phyloP scores from a whole-genome alignment of 2,329 filamentous ascomycete genomes.

The Aspergillus chevalieri region DNA sequence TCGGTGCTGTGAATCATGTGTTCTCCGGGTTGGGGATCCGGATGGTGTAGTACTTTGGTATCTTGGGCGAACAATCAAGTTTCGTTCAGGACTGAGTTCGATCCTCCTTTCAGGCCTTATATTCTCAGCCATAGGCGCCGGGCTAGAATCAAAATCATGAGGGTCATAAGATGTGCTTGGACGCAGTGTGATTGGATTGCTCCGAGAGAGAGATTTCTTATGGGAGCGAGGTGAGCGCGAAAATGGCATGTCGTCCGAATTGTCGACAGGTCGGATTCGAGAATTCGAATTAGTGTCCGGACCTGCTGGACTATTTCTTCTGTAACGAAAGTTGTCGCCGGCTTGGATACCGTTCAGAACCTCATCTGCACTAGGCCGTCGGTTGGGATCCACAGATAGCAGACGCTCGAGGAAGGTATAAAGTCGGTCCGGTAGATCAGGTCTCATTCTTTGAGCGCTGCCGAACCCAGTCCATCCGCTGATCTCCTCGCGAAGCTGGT shows the following conservation, averaged over 20 bases:
- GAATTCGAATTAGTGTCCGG: slow-evolving; percentile 27
- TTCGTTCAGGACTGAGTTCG: slow-evolving; percentile 22
- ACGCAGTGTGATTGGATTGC: slow-evolving; percentile 14
- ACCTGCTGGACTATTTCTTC: slow-evolving; percentile 24
- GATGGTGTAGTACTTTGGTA: slow-evolving; percentile 21
- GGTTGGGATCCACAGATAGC: slow-evolving; percentile 67
- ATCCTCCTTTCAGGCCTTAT: slow-evolving; percentile 9
- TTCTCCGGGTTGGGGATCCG: slow-evolving; percentile 15
- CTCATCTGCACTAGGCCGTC: slow-evolving; percentile 78
- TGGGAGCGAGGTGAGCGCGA: slow-evolving; percentile 22
- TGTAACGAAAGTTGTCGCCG: slow-evolving; percentile 45
- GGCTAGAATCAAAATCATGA: slow-evolving; percentile 9
- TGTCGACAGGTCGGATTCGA: slow-evolving; percentile 37
- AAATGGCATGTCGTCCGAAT: slow-evolving; percentile 22
- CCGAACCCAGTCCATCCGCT: slow-evolving; percentile 81
- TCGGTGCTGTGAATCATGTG: slow-evolving; percentile 11
- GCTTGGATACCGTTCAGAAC: slow-evolving; percentile 73
- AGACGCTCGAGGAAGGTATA: slow-evolving; percentile 79
- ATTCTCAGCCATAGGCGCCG: slow-evolving; percentile 12
- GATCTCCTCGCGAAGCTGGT: slow-evolving; percentile 79
- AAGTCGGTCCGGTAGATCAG: slow-evolving; percentile 77
- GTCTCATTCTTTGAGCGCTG: slow-evolving; percentile 64
- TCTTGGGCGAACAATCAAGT: slow-evolving; percentile 28
- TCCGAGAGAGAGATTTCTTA: slow-evolving; percentile 18
- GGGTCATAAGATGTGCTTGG: slow-evolving; percentile 24